These are phyloP conservation scores for Linaria vulgaris DNA, from an alignment of 257 asterid species.

Conservation along the genomic window DNA sequence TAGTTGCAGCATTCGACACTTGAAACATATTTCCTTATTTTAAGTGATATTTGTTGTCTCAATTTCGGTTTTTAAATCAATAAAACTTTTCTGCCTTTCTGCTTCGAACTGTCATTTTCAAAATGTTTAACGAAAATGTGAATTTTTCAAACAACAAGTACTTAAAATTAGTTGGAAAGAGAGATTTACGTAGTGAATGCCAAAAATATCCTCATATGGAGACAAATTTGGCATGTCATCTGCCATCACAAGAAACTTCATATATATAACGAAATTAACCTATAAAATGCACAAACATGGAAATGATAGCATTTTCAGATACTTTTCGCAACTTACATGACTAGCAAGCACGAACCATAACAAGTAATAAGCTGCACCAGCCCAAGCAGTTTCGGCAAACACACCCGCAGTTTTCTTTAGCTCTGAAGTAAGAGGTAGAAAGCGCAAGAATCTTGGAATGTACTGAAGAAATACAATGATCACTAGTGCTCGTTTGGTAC, in stretches of 20 bases:
- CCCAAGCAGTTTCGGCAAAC: conserved; percentile 99
- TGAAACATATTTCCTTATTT: too few species aligned
- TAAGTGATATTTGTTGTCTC: too few species aligned
- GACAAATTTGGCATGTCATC: background rate
- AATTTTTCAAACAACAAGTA: too few species aligned
- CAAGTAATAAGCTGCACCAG: conserved; percentile 95
- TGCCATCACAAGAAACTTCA: background rate
- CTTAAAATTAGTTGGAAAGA: background rate
- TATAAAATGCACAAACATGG: conserved; percentile 4
- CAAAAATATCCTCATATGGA: background rate
- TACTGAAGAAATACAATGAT: conserved; percentile 72
- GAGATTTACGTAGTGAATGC: background rate
- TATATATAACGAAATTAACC: conserved; percentile 3
- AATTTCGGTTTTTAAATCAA: too few species aligned
- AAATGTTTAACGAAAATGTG: too few species aligned
- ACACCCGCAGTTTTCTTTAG: conserved; percentile 90
- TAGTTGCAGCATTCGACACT: too few species aligned
- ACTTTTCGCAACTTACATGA: conserved; percentile 58
- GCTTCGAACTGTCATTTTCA: too few species aligned
- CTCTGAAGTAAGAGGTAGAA: conserved; percentile 81
- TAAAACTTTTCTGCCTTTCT: too few species aligned
- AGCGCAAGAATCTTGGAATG: conserved; percentile 72
- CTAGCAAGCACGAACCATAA: conserved; percentile 93
- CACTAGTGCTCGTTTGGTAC: conserved; percentile 69
- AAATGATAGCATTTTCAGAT: conserved; percentile 14